Evolutionary conservation across 352 stramenopile species (phyloP), one percentile per base, ranked within the genome.

Genomic region (Albugo laibachii): DNA sequence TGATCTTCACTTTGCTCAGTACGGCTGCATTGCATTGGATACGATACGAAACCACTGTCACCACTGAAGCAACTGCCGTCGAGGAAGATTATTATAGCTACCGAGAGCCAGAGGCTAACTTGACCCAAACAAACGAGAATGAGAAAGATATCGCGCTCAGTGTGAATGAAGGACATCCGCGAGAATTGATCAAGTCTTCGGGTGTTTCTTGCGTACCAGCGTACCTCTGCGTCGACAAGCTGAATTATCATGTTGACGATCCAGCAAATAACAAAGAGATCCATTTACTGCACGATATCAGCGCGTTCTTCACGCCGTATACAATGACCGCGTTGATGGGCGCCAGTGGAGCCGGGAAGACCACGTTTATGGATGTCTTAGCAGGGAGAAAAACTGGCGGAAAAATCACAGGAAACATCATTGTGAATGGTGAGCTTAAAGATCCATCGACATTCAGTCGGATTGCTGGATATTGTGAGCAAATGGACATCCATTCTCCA

Each of bases 401-500:
- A 31, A 31, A 8, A 8, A 31, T 31, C 18, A 43, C 39, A 43
- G 24, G 24, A 31, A 31, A 31, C 8, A 31, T 31, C 24, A 31
- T 8, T 31, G 24, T 31, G 24, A 31, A 31, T 31, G 24, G 24
- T 8, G 24, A 31, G 8, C 3, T 31, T 3, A 31, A 31, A 31
- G 24, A 31, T 31, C 38, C 38, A 10, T 19, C 38, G 8, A 43
- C 59, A 52, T 41, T 60, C 50, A 11, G 63, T 60, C 20, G 48
- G 3, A 34, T 52, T 72, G 35, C 49, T 60, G 1, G 50, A 69
- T 38, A 72, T 73, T 42, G 65, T 61, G 20, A 50, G 62, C 20
- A 55, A 56, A 5, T 77, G 62, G 65, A 59, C 58, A 62, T 94
- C n/a, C 70, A 96, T 38, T 73, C 93, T 50, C 54, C 61, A 19